phyloP scores from a whole-genome alignment of 73 alveolate species.

The Tetrahymena thermophila region DNA sequence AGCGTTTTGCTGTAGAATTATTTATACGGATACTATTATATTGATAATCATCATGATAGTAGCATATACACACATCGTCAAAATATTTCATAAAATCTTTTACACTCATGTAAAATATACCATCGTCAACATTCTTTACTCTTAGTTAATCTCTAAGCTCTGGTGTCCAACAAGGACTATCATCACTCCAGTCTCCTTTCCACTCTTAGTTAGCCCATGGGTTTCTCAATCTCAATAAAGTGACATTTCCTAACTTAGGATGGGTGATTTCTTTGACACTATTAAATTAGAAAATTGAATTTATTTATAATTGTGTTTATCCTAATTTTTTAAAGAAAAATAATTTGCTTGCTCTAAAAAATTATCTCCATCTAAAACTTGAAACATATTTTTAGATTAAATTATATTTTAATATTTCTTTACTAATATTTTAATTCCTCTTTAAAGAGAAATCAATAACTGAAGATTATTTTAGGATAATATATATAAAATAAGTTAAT shows the following conservation, averaged over 20 bases:
- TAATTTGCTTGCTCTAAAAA: too few relatives aligned
- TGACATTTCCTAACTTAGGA: conserved; percentile 45
- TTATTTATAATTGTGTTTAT: too few relatives aligned
- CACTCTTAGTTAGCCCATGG: conserved; percentile 93
- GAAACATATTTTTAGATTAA: too few relatives aligned
- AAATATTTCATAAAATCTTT: conserved; percentile 24
- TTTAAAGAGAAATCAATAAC: too few relatives aligned
- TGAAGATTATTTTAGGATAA: too few relatives aligned
- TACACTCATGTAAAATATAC: conserved; percentile 18
- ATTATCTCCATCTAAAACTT: too few relatives aligned
- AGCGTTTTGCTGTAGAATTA: background rate
- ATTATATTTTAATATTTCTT: too few relatives aligned
- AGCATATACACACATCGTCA: conserved; percentile 16
- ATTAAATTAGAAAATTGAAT: background rate
- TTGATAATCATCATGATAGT: background rate
- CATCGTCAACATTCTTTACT: conserved; percentile 2
- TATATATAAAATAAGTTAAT: too few relatives aligned
- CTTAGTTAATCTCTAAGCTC: conserved; percentile 61
- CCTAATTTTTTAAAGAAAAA: conserved; percentile 19
- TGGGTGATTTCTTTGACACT: background rate
- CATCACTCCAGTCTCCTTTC: conserved; percentile 95
- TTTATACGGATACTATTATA: background rate
- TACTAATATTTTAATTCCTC: too few relatives aligned
- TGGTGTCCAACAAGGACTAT: conserved; percentile 82
- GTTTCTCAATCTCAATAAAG: conserved; percentile 83